A percentile compares a stretch with the other conserved stretches of the same genome.
These are phyloP conservation scores for Chionographis japonica DNA, from an alignment of 106 monocot genomes.

Conservation along the genomic window DNA sequence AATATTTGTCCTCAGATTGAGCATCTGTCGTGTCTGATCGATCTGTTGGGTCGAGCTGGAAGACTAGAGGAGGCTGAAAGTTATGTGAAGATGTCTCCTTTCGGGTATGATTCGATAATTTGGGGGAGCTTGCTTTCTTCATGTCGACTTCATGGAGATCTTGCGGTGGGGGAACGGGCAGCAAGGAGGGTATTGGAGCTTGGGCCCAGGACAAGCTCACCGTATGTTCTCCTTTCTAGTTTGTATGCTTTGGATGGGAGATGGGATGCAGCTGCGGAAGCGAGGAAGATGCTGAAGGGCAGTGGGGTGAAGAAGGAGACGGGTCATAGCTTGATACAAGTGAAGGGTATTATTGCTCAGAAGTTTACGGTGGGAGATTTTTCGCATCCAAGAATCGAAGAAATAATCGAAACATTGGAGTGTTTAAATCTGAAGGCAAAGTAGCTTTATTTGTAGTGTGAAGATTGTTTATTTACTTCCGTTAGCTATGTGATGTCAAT, in stretches of 20 bases:
- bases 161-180: constrained; percentile 36
- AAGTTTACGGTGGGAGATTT: constrained; percentile 43
- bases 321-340: constrained; percentile 35
- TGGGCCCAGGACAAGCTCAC: constrained; percentile 40
- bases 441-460: not conserved
- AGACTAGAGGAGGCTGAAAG: constrained; percentile 59
- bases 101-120: constrained; percentile 30
- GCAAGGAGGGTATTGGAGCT: constrained; percentile 43
- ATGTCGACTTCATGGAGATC: constrained; percentile 41
- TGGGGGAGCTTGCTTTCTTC: constrained; percentile 70
- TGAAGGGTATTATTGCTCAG: constrained; percentile 19
- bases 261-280: constrained; percentile 43
- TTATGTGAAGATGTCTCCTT: constrained; percentile 22
- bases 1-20: constrained; percentile 28
- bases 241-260: constrained; percentile 49
- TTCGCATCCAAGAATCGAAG: constrained; percentile 36
- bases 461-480: too few species aligned
- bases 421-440: constrained; percentile 21
- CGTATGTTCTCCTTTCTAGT: constrained; percentile 52
- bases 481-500: too few species aligned
- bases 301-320: constrained; percentile 46
- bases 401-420: constrained; percentile 27
- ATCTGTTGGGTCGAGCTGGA: constrained; percentile 61
- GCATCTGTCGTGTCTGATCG: constrained; percentile 61
- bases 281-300: constrained; percentile 35